Percentiles rank a stretch among this genome's conserved stretches.
Evolutionary conservation across 2,329 filamentous ascomycete genomes (phyloP).

Genomic region (Penicillium sp.): DNA sequence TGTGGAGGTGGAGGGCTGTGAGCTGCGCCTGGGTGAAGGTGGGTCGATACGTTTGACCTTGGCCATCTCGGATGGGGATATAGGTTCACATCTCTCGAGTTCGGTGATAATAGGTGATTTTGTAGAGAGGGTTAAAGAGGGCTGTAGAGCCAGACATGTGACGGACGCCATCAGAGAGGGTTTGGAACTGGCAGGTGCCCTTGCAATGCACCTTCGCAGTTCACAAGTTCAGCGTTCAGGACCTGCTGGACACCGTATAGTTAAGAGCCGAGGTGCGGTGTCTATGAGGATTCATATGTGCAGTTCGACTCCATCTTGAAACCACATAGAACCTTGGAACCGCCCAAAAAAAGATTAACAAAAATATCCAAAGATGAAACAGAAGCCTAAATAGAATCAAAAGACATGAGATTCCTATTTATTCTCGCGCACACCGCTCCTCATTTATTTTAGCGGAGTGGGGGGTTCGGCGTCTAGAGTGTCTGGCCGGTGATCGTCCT

Average conservation of each 20-base stretch:
- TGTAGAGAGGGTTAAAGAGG: conserved; percentile 10
- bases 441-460: conserved; percentile 14
- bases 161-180: conserved; percentile 23
- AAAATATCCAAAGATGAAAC: neutral
- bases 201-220: neutral
- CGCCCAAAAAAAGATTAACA: neutral
- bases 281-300: too few relatives aligned
- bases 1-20: conserved; percentile 32
- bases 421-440: conserved; percentile 16
- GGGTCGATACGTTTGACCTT: conserved; percentile 18
- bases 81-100: conserved; percentile 13
- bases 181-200: conserved; percentile 6
- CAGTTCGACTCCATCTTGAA: conserved; percentile 10
- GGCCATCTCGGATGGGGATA: conserved; percentile 16
- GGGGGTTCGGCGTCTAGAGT: conserved; percentile 10
- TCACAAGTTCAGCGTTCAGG: neutral
- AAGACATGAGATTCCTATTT: neutral
- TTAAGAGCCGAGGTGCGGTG: too few relatives aligned
- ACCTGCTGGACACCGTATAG: too few relatives aligned
- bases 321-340: neutral
- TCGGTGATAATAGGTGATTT: conserved; percentile 17
- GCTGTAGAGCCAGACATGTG: conserved; percentile 29
- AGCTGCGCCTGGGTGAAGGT: conserved; percentile 20
- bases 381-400: neutral
- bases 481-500: conserved; percentile 6